phyloP scores from a whole-genome alignment of 257 asterid genomes.

The Solanum sejunctum region DNA sequence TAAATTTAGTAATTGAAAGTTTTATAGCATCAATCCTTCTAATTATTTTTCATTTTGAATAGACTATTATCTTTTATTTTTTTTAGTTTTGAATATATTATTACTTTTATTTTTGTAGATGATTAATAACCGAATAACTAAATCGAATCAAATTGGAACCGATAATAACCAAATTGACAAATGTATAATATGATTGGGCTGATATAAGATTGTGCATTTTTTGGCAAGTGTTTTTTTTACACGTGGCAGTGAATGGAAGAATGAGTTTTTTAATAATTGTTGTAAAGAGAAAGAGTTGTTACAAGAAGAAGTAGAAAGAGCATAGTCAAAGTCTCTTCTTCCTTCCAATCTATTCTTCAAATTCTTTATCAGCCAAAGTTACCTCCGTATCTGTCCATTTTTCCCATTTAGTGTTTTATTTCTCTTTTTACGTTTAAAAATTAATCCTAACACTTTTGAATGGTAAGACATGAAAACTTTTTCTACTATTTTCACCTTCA shows the following conservation, averaged over 20 bases:
- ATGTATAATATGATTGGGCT: too few relatives aligned
- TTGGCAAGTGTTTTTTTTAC: neutral
- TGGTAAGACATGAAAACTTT: neutral
- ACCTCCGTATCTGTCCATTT: neutral
- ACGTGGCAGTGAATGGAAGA: slow-evolving; percentile 1
- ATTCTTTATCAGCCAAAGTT: slow-evolving; percentile 9
- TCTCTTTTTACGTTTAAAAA: neutral
- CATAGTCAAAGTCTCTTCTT: slow-evolving; percentile 31
- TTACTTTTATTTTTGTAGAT: too few relatives aligned
- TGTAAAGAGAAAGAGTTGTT: neutral
- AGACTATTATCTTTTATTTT: too few relatives aligned
- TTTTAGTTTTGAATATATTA: too few relatives aligned
- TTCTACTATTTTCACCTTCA: neutral
- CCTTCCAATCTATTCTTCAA: slow-evolving; percentile 12
- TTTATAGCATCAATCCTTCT: too few relatives aligned
- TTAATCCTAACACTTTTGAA: neutral
- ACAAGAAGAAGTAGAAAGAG: slow-evolving; percentile 22
- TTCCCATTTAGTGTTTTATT: neutral
- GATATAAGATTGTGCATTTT: neutral
- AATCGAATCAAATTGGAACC: too few relatives aligned
- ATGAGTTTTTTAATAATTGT: neutral
- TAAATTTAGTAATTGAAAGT: too few relatives aligned
- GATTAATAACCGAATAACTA: too few relatives aligned
- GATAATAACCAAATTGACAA: too few relatives aligned
- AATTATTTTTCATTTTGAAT: too few relatives aligned